These are phyloP conservation scores for Fagopyrum homotropicum DNA, from an alignment of 148 eudicot species.

Conservation along the genomic window DNA sequence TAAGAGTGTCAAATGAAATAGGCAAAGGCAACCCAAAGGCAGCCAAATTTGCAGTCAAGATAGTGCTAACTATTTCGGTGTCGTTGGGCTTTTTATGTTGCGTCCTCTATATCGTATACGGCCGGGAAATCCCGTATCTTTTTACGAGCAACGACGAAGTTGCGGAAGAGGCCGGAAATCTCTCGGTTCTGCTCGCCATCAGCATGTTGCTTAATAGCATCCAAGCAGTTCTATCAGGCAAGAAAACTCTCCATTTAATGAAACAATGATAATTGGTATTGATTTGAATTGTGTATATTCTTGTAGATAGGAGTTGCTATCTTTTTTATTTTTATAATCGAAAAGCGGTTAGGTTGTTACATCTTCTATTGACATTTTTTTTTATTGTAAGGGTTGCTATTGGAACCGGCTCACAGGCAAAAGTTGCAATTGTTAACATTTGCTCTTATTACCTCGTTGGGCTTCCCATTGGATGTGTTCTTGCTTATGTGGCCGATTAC, in stretches of 20 bases:
- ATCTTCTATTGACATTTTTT: neutral
- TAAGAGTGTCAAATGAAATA: slow-evolving; percentile 17
- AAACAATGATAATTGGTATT: no score
- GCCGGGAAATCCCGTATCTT: slow-evolving; percentile 22
- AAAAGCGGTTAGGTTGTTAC: no score
- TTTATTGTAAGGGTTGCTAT: slow-evolving; percentile 30
- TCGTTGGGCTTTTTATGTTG: slow-evolving; percentile 5
- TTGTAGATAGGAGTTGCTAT: no score
- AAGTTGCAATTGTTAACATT: slow-evolving; percentile 27
- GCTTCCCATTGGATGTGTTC: slow-evolving; percentile 26
- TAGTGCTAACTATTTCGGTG: neutral
- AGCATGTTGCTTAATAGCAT: slow-evolving; percentile 34
- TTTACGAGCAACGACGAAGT: slow-evolving; percentile 38
- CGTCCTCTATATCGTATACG: slow-evolving; percentile 25
- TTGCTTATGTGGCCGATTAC: slow-evolving; percentile 24
- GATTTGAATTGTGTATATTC: neutral
- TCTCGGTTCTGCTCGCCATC: slow-evolving; percentile 33
- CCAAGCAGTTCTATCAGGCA: slow-evolving; percentile 21
- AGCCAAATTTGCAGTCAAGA: slow-evolving; percentile 11
- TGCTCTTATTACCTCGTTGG: slow-evolving; percentile 32
- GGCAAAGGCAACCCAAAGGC: slow-evolving; percentile 6
- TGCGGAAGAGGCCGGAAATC: slow-evolving; percentile 25
- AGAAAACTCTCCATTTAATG: neutral
- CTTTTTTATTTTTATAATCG: no score
- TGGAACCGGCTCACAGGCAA: slow-evolving; percentile 29